A percentile compares a stretch with the other conserved stretches of the same genome.
Evolutionary conservation across 495 filamentous ascomycete species (phyloP).

Genomic region (Tuber magnatum): DNA sequence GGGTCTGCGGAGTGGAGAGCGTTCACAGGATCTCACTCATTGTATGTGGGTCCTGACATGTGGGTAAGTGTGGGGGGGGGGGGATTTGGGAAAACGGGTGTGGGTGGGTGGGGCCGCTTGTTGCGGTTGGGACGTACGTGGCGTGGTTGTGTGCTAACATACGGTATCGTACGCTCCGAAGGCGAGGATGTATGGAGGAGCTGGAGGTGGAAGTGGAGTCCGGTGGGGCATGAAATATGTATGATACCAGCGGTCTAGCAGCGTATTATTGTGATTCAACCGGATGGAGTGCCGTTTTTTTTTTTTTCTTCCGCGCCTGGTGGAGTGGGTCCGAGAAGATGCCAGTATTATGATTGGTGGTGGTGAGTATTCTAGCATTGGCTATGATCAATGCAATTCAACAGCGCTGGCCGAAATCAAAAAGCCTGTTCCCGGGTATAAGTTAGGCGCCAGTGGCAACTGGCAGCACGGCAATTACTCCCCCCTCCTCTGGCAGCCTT

Average conservation of each 20-base stretch:
- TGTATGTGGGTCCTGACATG: not conserved
- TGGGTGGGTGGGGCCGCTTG: constrained; percentile 2
- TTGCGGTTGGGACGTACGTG: not conserved
- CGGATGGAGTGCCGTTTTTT: not conserved
- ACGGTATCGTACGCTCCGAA: not conserved
- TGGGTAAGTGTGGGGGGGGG: not conserved
- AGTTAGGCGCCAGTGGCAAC: too few species aligned
- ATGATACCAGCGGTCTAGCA: not conserved
- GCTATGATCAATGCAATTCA: not conserved
- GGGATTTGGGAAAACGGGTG: not conserved
- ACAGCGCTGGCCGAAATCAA: not conserved
- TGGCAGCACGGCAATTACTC: too few species aligned
- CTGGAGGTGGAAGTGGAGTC: not conserved
- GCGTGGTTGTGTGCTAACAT: not conserved
- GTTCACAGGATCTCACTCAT: not conserved
- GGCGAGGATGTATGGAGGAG: not conserved
- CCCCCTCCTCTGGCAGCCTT: too few species aligned
- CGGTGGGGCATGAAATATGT: not conserved
- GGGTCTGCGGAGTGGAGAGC: not conserved
- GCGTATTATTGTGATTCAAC: not conserved
- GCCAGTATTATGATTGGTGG: not conserved
- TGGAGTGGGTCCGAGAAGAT: not conserved
- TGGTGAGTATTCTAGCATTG: not conserved
- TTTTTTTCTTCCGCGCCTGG: constrained; percentile 6
- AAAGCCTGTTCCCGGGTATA: too few species aligned